Percentiles rank a stretch among this genome's conserved stretches.
Evolutionary conservation across 2,329 filamentous ascomycete species (phyloP).

Genomic region (Exophiala calicioides): DNA sequence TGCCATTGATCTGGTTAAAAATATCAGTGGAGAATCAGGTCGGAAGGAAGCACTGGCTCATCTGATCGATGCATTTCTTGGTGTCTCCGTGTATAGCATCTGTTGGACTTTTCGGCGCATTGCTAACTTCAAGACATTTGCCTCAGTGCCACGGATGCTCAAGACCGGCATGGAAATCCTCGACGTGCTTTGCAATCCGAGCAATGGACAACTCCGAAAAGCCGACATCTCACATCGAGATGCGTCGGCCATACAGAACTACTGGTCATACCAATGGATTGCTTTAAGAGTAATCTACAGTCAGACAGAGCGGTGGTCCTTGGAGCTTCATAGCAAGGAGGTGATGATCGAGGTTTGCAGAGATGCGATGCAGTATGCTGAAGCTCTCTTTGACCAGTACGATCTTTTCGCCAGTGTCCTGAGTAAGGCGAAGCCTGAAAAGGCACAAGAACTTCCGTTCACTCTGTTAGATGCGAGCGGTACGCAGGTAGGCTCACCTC

Average conservation of each 20-base stretch:
- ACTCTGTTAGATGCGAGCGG: conserved; percentile 54
- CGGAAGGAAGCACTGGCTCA: conserved; percentile 63
- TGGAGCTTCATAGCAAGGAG: conserved; percentile 65
- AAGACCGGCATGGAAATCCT: conserved; percentile 64
- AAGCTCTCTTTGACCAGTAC: conserved; percentile 80
- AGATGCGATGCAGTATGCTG: conserved; percentile 91
- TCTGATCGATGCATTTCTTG: conserved; percentile 59
- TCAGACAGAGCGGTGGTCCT: conserved; percentile 81
- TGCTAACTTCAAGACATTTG: conserved; percentile 59
- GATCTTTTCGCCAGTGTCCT: conserved; percentile 76
- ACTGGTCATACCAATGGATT: conserved; percentile 86
- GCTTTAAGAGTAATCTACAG: conserved; percentile 78
- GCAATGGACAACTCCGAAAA: conserved; percentile 62
- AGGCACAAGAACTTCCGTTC: conserved; percentile 48
- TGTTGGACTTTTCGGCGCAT: conserved; percentile 59
- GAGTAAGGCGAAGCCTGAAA: conserved; percentile 45
- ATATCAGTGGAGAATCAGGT: conserved; percentile 69
- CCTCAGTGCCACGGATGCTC: conserved; percentile 61
- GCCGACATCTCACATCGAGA: conserved; percentile 61
- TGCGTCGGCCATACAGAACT: conserved; percentile 65
- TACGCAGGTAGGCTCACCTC: conserved; percentile 50
- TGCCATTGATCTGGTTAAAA: conserved; percentile 79
- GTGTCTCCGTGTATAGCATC: conserved; percentile 58
- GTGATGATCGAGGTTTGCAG: conserved; percentile 91
- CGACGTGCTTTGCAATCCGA: conserved; percentile 64